Percentiles rank a stretch among this genome's conserved stretches.
These are phyloP conservation scores for Erigeron philadelphicus DNA, from an alignment of 140 eudicot genomes.

Conservation along the genomic window DNA sequence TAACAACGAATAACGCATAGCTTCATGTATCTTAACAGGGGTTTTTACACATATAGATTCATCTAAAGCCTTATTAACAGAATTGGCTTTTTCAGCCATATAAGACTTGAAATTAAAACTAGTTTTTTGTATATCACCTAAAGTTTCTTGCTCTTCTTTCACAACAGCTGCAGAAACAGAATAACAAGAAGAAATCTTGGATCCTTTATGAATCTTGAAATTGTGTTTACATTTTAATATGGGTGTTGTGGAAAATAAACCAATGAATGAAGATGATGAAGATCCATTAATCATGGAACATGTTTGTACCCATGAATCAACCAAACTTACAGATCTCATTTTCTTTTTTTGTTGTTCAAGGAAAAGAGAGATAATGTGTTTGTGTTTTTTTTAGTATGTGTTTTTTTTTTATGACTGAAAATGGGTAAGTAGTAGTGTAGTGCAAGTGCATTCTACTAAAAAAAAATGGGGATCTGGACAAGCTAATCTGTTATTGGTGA, in stretches of 20 bases:
- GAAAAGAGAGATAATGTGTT: not conserved
- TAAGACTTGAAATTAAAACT: constrained; percentile 46
- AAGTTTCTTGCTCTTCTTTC: constrained; percentile 27
- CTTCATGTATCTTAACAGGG: constrained; percentile 55
- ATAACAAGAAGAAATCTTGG: constrained; percentile 28
- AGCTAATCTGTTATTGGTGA: not conserved
- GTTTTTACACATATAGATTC: constrained; percentile 38
- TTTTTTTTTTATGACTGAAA: not conserved
- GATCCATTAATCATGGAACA: constrained; percentile 40
- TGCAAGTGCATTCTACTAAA: not conserved
- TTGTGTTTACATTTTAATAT: constrained; percentile 23
- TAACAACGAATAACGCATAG: constrained; percentile 60
- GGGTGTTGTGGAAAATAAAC: constrained; percentile 14
- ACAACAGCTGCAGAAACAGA: constrained; percentile 39
- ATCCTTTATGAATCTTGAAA: constrained; percentile 23
- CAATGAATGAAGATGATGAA: constrained; percentile 26
- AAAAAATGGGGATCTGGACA: constrained; percentile 14
- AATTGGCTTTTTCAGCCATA: constrained; percentile 35
- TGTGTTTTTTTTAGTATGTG: not conserved
- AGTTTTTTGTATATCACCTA: constrained; percentile 19
- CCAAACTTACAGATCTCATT: constrained; percentile 49
- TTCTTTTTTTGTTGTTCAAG: not conserved
- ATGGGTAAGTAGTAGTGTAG: constrained; percentile 11
- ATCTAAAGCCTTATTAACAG: constrained; percentile 45
- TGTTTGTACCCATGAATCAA: constrained; percentile 53